Percentiles rank a stretch among this genome's conserved stretches.
These are phyloP conservation scores for Ophiosphaerella narmari DNA, from an alignment of 2,329 filamentous ascomycete species.

Conservation along the genomic window DNA sequence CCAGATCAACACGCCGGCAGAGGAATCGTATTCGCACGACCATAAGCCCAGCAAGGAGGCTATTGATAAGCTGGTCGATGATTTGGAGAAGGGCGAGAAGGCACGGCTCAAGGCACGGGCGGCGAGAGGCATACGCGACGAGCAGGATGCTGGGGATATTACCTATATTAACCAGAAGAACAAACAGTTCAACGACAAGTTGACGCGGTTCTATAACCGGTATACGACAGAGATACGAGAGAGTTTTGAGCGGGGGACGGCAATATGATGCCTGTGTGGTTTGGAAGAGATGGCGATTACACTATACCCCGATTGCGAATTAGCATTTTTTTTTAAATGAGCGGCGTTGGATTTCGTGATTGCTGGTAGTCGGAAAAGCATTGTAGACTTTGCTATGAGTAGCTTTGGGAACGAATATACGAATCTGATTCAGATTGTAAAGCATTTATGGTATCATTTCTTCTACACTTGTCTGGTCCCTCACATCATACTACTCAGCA, in stretches of 20 bases:
- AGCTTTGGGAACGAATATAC: no score
- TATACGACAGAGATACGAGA: conserved; percentile 97
- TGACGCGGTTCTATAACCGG: conserved; percentile 96
- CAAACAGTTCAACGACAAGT: conserved; percentile 99
- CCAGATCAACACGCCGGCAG: conserved; percentile 85
- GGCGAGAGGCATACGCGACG: conserved; percentile 73
- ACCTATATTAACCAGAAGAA: conserved; percentile 99
- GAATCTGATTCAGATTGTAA: no score
- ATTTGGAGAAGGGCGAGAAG: conserved; percentile 88
- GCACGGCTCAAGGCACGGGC: conserved; percentile 81
- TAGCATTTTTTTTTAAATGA: not conserved
- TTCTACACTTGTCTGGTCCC: not conserved
- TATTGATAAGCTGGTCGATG: conserved; percentile 83
- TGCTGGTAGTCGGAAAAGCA: no score
- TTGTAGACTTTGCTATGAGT: no score
- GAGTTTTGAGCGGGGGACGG: conserved; percentile 95
- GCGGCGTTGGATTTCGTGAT: conserved; percentile 1
- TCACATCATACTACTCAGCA: conserved; percentile 46
- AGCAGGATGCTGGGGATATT: conserved; percentile 81
- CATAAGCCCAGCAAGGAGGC: conserved; percentile 87
- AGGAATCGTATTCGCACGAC: conserved; percentile 78
- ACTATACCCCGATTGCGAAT: conserved; percentile 31
- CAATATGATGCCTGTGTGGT: conserved; percentile 65
- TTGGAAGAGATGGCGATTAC: conserved; percentile 1
- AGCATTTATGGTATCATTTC: not conserved